Percentiles rank a stretch among this genome's conserved stretches.
These are phyloP conservation scores for Aphanomyces astaci DNA, from an alignment of 352 stramenopile genomes.

Conservation along the genomic window DNA sequence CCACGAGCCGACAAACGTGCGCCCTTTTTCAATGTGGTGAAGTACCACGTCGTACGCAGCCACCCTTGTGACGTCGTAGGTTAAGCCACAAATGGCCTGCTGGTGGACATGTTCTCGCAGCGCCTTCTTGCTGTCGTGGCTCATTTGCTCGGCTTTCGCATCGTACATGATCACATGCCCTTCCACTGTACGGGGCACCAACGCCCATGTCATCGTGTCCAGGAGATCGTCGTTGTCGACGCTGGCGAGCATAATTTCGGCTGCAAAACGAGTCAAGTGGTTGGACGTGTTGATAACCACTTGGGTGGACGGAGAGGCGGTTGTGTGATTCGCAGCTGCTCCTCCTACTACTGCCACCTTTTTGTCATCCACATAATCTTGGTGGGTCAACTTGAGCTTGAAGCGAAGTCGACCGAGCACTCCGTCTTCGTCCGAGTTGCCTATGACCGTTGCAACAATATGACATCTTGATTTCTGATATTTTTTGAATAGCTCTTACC, in stretches of 20 bases:
- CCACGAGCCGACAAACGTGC: background rate
- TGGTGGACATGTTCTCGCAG: background rate
- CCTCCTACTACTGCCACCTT: background rate
- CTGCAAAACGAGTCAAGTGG: background rate
- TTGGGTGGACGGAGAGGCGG: background rate
- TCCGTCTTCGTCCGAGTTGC: slow-evolving; percentile 35
- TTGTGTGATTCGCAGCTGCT: too few relatives aligned
- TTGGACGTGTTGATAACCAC: background rate
- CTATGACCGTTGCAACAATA: background rate
- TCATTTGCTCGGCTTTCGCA: background rate
- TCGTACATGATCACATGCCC: slow-evolving; percentile 13
- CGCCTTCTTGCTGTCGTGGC: slow-evolving; percentile 6
- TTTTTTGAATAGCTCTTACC: too few relatives aligned
- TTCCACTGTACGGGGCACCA: slow-evolving; percentile 4
- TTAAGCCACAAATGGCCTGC: slow-evolving; percentile 34
- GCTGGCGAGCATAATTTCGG: background rate
- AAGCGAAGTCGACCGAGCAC: slow-evolving; percentile 49
- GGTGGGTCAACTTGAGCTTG: slow-evolving; percentile 40
- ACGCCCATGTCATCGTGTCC: background rate
- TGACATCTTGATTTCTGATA: too few relatives aligned
- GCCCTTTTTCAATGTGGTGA: background rate
- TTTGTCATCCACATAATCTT: slow-evolving; percentile 33
- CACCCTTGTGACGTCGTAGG: slow-evolving; percentile 49
- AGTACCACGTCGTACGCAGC: slow-evolving; percentile 50
- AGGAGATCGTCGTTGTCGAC: background rate